A percentile compares a stretch with the other conserved stretches of the same genome.
phyloP scores from a whole-genome alignment of 495 filamentous ascomycete genomes.

The Aspergillus sclerotiicarbonarius region DNA sequence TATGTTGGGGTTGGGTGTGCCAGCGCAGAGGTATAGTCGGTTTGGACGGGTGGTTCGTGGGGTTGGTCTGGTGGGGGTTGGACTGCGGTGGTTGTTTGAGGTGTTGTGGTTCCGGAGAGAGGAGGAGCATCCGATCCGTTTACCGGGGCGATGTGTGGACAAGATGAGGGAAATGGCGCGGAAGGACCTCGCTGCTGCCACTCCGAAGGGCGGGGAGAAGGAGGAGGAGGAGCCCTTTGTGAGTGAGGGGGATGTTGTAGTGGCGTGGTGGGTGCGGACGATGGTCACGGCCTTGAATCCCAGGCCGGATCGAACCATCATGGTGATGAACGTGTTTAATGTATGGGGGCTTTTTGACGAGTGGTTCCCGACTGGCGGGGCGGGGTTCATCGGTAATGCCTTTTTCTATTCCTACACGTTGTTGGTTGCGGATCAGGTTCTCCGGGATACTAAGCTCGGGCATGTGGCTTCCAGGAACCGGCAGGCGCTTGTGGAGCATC shows the following conservation, averaged over 20 bases:
- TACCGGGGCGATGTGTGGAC: slow-evolving; percentile 19
- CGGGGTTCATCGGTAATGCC: slow-evolving; percentile 35
- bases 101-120: slow-evolving; percentile 29
- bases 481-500: slow-evolving; percentile 31
- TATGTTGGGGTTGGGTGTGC: neutral
- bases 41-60: slow-evolving; percentile 21
- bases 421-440: slow-evolving; percentile 24
- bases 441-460: slow-evolving; percentile 27
- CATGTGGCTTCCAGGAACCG: slow-evolving; percentile 31
- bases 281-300: neutral
- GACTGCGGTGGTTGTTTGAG: slow-evolving; percentile 28
- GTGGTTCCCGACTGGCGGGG: slow-evolving; percentile 17
- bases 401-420: slow-evolving; percentile 27
- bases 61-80: slow-evolving; percentile 29
- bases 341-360: slow-evolving; percentile 4
- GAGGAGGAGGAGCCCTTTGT: slow-evolving; percentile 18
- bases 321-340: slow-evolving; percentile 3
- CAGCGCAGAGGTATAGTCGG: slow-evolving; percentile 16
- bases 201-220: neutral
- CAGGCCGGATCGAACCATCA: neutral
- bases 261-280: slow-evolving; percentile 20
- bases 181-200: slow-evolving; percentile 13
- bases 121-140: slow-evolving; percentile 24
- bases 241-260: slow-evolving; percentile 29
- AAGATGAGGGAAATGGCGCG: slow-evolving; percentile 15